These are phyloP conservation scores for Podaxis mareebaensis DNA, from an alignment of 768 basidiomycete genomes.

Conservation along the genomic window DNA sequence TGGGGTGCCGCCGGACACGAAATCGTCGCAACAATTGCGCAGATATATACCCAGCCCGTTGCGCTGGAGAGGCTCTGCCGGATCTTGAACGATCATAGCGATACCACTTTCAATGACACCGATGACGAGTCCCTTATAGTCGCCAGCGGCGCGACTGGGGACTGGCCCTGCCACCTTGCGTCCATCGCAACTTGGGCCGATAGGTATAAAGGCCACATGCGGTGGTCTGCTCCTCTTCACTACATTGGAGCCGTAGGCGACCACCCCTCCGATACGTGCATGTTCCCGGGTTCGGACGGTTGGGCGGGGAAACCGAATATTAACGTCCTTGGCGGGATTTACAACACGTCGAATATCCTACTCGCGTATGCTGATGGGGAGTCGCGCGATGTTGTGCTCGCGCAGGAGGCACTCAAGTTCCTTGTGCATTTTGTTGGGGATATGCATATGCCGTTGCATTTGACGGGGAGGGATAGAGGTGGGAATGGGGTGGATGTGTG, in stretches of 20 bases:
- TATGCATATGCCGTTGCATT: slow-evolving; percentile 91
- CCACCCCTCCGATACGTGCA: slow-evolving; percentile 73
- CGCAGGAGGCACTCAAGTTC: slow-evolving; percentile 87
- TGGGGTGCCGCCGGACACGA: slow-evolving; percentile 66
- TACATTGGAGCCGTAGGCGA: slow-evolving; percentile 77
- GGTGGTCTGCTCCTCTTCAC: slow-evolving; percentile 75
- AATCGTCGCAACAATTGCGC: slow-evolving; percentile 91
- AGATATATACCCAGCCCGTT: slow-evolving; percentile 82
- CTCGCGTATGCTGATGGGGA: slow-evolving; percentile 44
- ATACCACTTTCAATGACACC: slow-evolving; percentile 25
- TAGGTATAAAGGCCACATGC: slow-evolving; percentile 56
- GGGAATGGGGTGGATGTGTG: slow-evolving; percentile 79
- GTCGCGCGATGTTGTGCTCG: slow-evolving; percentile 25
- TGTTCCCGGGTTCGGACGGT: slow-evolving; percentile 73
- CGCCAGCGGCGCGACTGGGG: slow-evolving; percentile 4
- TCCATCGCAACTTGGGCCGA: slow-evolving; percentile 91
- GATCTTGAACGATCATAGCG: slow-evolving; percentile 58
- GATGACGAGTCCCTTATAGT: not conserved
- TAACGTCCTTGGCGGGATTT: slow-evolving; percentile 78
- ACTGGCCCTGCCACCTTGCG: slow-evolving; percentile 74
- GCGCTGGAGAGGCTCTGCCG: slow-evolving; percentile 66
- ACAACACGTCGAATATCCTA: slow-evolving; percentile 72
- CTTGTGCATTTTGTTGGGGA: slow-evolving; percentile 93
- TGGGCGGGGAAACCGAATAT: slow-evolving; percentile 57
- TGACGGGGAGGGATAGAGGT: slow-evolving; percentile 84